Conservation (phyloP, 768 basidiomycete species). For the Coprinopsis cinerea region DNA sequence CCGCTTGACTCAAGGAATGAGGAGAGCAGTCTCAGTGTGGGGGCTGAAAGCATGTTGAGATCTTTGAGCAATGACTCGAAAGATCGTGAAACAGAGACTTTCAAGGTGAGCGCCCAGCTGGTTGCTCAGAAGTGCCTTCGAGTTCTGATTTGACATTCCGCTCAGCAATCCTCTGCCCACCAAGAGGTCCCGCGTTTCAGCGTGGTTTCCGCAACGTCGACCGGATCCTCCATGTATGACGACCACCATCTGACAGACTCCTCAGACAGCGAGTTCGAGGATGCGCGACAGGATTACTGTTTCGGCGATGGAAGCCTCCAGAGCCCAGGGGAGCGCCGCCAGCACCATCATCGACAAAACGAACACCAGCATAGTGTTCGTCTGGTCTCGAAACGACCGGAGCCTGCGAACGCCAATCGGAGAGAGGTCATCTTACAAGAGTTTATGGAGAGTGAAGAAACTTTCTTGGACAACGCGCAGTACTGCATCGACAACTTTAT, state of each 20-base stretch:
- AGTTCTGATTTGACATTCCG: background rate
- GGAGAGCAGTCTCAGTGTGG: constrained; percentile 30
- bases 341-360: background rate
- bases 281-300: background rate
- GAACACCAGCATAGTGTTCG: background rate
- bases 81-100: background rate
- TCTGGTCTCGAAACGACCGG: background rate
- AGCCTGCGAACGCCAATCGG: background rate
- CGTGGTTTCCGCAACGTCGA: background rate
- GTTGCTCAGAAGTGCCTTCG: background rate
- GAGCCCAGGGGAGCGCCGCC: too few species aligned
- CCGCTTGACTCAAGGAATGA: background rate
- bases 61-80: constrained; percentile 22
- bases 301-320: too few species aligned
- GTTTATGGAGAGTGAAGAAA: constrained; percentile 60
- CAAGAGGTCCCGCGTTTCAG: background rate
- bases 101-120: background rate
- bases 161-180: background rate
- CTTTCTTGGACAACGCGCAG: constrained; percentile 61
- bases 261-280: background rate
- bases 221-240: background rate
- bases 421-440: constrained; percentile 45
- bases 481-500: constrained; percentile 70
- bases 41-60: constrained; percentile 43
- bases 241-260: background rate